These are phyloP conservation scores for Serpula lacrymans DNA, from an alignment of 768 basidiomycete genomes.

Conservation along the genomic window DNA sequence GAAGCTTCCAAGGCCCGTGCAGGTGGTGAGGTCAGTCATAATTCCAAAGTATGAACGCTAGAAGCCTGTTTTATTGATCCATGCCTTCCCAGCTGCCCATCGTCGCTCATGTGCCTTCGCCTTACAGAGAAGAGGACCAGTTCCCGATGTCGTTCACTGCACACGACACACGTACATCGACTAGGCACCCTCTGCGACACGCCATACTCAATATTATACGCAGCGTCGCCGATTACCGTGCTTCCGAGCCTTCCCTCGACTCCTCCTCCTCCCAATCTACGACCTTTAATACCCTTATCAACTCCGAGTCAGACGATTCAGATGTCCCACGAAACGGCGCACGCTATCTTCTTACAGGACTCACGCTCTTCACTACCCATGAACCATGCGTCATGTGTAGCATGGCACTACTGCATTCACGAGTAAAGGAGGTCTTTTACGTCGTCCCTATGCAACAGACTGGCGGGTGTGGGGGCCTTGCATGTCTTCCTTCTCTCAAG, in stretches of 20 bases:
- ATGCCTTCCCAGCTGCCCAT: constrained; percentile 62
- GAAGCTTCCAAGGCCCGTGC: constrained; percentile 45
- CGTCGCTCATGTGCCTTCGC: constrained; percentile 63
- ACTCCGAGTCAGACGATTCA: constrained; percentile 6
- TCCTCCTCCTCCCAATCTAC: constrained; percentile 10
- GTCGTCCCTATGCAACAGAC: constrained; percentile 70
- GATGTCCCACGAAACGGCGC: constrained; percentile 51
- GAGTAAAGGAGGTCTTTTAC: constrained; percentile 85
- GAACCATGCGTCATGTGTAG: constrained; percentile 98
- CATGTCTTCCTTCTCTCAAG: constrained; percentile 74
- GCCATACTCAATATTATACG: constrained; percentile 76
- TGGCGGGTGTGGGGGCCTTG: constrained; percentile 80
- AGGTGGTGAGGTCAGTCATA: constrained; percentile 55
- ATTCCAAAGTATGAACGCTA: constrained; percentile 2
- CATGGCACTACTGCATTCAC: constrained; percentile 93
- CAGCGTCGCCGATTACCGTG: constrained; percentile 55
- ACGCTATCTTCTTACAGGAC: constrained; percentile 85
- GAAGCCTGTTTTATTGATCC: too few relatives aligned
- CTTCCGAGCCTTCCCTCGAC: constrained; percentile 15
- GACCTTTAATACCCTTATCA: too few relatives aligned
- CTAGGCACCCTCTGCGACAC: constrained; percentile 79
- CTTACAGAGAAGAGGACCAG: constrained; percentile 35
- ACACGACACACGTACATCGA: constrained; percentile 67
- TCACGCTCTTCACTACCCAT: constrained; percentile 86
- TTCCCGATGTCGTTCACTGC: constrained; percentile 43